These are phyloP conservation scores for Aphanomyces stellatus DNA, from an alignment of 352 stramenopile species.

Conservation along the genomic window DNA sequence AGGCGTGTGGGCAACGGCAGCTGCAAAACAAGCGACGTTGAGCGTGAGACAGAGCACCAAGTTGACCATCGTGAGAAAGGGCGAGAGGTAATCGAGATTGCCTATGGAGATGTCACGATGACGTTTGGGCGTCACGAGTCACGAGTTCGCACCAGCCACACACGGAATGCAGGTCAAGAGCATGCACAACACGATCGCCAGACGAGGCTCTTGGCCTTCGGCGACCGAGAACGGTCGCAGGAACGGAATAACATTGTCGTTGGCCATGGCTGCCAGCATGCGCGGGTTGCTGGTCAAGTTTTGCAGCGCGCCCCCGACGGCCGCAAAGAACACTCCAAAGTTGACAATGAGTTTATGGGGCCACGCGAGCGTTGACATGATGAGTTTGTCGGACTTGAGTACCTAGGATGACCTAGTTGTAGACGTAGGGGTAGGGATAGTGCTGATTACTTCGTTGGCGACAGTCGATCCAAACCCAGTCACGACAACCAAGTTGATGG, in stretches of 20 bases:
- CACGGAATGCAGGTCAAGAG: constrained; percentile 40
- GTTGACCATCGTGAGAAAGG: constrained; percentile 75
- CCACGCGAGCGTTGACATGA: constrained; percentile 47
- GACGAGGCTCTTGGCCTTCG: constrained; percentile 11
- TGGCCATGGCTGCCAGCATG: constrained; percentile 47
- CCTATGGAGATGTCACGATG: constrained; percentile 17
- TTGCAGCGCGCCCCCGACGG: constrained; percentile 46
- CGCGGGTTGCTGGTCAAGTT: constrained; percentile 44
- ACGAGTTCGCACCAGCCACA: constrained; percentile 27
- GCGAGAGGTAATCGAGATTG: constrained; percentile 70
- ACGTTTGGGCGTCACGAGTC: no score
- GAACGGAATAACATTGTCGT: constrained; percentile 52
- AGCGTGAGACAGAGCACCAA: constrained; percentile 62
- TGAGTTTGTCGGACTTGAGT: constrained; percentile 56
- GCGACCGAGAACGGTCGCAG: constrained; percentile 29
- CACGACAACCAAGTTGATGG: constrained; percentile 45
- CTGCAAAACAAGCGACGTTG: constrained; percentile 61
- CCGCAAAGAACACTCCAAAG: constrained; percentile 48
- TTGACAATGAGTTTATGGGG: constrained; percentile 44
- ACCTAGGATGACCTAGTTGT: constrained; percentile 25
- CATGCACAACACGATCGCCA: constrained; percentile 40
- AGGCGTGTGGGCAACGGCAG: constrained; percentile 38
- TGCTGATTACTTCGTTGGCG: background rate
- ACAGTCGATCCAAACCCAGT: constrained; percentile 35
- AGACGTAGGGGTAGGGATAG: background rate